These are phyloP conservation scores for Prinsepia uniflora DNA, from an alignment of 306 rosid genomes.

Conservation along the genomic window DNA sequence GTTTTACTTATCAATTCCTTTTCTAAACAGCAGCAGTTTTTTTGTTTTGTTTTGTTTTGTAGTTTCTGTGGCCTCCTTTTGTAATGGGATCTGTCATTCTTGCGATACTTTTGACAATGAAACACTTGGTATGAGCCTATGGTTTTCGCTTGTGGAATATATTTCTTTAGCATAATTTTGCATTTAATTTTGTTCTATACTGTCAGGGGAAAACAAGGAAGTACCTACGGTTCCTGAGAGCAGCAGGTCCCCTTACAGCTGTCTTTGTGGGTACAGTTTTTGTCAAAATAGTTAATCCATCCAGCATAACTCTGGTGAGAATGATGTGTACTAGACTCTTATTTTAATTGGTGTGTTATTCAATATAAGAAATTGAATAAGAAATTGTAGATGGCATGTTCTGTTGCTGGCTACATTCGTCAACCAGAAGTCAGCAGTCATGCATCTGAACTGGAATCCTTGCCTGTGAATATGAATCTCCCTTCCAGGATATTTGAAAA, in stretches of 20 bases:
- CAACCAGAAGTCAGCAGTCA: constrained; percentile 19
- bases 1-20: constrained; percentile 26
- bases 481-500: neutral
- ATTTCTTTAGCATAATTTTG: constrained; percentile 21
- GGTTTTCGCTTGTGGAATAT: constrained; percentile 23
- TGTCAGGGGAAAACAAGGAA: constrained; percentile 87
- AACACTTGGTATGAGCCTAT: constrained; percentile 69
- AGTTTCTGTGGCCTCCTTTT: constrained; percentile 96
- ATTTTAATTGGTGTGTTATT: constrained; percentile 17
- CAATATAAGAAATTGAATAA: neutral
- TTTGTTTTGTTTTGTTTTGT: constrained; percentile 39
- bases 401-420: constrained; percentile 5
- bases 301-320: constrained; percentile 85
- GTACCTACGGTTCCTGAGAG: constrained; percentile 80
- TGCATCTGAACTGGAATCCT: neutral
- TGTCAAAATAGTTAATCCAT: constrained; percentile 63
- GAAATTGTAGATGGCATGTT: neutral
- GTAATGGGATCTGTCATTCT: constrained; percentile 84
- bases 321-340: constrained; percentile 23
- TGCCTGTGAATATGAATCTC: constrained; percentile 4
- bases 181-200: constrained; percentile 28
- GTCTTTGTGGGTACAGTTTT: constrained; percentile 65
- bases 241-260: constrained; percentile 91
- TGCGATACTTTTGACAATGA: constrained; percentile 72
- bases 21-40: constrained; percentile 16